Conservation (phyloP, 257 asterid genomes). For the Thymus mandschuricus region DNA sequence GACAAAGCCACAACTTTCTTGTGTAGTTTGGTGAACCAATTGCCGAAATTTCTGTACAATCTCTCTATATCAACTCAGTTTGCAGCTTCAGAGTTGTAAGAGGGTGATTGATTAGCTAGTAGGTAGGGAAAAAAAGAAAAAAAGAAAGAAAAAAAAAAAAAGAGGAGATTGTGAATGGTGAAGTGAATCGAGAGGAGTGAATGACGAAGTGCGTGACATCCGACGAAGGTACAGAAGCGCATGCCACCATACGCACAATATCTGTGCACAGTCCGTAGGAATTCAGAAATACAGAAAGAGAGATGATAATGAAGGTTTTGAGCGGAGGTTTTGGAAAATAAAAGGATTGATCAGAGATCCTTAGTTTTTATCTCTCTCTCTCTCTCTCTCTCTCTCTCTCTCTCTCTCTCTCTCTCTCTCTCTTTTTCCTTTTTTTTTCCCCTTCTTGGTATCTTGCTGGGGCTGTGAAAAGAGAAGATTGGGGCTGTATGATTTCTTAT, state of each 20-base stretch:
- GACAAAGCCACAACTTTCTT: conserved; percentile 63
- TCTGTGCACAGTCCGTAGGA: not conserved
- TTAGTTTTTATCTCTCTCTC: too few relatives aligned
- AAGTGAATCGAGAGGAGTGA: conserved; percentile 19
- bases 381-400: too few relatives aligned
- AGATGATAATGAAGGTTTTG: not conserved
- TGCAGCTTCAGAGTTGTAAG: conserved; percentile 13
- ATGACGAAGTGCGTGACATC: conserved; percentile 28
- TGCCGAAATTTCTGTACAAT: conserved; percentile 39
- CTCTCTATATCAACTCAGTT: conserved; percentile 43
- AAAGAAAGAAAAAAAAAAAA: conserved; percentile 24
- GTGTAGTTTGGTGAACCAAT: conserved; percentile 52
- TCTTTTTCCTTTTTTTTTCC: too few relatives aligned
- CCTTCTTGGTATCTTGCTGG: too few relatives aligned
- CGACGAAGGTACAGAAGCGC: conserved; percentile 19
- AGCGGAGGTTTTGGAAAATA: conserved; percentile 19
- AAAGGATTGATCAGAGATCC: conserved; percentile 6
- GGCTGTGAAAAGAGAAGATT: too few relatives aligned
- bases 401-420: too few relatives aligned
- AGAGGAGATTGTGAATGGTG: conserved; percentile 23
- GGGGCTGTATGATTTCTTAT: too few relatives aligned
- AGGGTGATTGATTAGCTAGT: not conserved
- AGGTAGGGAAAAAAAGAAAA: conserved; percentile 12
- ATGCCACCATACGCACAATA: conserved; percentile 31
- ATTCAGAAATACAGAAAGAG: not conserved